phyloP scores from a whole-genome alignment of 2,329 filamentous ascomycete species.

The Penicillium paneum region DNA sequence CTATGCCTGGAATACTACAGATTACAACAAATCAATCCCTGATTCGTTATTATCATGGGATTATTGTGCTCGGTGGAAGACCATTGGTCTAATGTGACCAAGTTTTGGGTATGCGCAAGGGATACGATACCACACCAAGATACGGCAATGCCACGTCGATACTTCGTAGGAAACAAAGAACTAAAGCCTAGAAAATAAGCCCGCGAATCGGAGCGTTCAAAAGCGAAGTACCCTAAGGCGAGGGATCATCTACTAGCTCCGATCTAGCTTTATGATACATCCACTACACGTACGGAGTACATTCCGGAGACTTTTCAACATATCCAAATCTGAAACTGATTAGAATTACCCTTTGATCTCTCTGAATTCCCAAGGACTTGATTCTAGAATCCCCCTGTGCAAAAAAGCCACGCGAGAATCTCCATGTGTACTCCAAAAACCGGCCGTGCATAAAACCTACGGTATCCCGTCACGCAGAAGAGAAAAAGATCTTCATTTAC shows the following conservation, averaged over 20 bases:
- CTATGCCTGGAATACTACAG: background rate
- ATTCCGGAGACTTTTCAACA: background rate
- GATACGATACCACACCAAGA: background rate
- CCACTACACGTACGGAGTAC: background rate
- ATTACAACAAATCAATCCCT: background rate
- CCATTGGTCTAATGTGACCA: background rate
- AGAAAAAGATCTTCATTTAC: background rate
- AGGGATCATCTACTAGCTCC: background rate
- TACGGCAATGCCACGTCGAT: background rate
- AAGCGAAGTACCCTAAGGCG: background rate
- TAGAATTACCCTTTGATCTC: background rate
- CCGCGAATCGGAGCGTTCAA: background rate
- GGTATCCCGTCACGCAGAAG: background rate
- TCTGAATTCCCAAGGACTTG: background rate
- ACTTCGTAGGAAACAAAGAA: background rate
- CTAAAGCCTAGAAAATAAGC: background rate
- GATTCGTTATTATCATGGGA: background rate
- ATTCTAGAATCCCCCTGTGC: background rate
- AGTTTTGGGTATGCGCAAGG: background rate
- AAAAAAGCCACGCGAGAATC: conserved; percentile 17
- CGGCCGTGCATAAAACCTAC: conserved; percentile 17
- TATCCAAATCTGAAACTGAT: background rate
- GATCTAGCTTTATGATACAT: conserved; percentile 3
- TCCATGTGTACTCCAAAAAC: conserved; percentile 4
- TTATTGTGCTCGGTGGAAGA: background rate